A percentile compares a stretch with the other conserved stretches of the same genome.
Conservation (phyloP, 2,329 filamentous ascomycete genomes). For the Botryotinia convoluta region DNA sequence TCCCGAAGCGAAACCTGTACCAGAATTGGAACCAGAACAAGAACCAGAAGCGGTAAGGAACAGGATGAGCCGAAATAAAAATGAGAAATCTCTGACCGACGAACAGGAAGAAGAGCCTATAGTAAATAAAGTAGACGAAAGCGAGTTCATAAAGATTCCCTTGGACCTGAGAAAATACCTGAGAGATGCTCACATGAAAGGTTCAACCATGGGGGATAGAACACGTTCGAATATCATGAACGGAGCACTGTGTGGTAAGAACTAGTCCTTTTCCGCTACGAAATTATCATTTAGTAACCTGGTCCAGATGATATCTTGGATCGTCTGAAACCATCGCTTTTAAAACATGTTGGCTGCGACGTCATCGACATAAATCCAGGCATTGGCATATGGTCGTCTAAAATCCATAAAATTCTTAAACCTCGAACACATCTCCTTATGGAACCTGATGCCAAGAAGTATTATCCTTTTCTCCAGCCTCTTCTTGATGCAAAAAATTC, state of each 20-base stretch:
- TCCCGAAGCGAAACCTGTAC: not conserved
- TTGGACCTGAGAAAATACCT: not conserved
- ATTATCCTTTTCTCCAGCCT: constrained; percentile 58
- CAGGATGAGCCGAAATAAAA: not conserved
- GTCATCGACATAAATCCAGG: constrained; percentile 87
- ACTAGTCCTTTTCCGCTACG: not conserved
- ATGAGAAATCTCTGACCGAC: not conserved
- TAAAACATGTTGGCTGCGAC: constrained; percentile 73
- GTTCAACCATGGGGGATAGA: not conserved
- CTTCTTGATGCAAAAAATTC: constrained; percentile 51
- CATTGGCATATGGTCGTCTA: constrained; percentile 71
- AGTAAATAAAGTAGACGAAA: not conserved
- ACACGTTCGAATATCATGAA: constrained; percentile 53
- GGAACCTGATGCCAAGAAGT: constrained; percentile 63
- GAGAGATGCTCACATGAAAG: not conserved
- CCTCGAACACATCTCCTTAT: constrained; percentile 82
- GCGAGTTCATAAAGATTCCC: not conserved
- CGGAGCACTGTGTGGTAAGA: constrained; percentile 46
- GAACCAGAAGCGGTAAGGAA: not conserved
- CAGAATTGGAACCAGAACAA: not conserved
- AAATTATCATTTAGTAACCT: not conserved
- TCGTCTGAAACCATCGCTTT: constrained; percentile 67
- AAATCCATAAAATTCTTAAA: constrained; percentile 70
- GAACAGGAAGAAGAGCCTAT: not conserved
- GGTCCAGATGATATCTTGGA: constrained; percentile 45